Evolutionary conservation across 1,139 yeast genomes (phyloP), one percentile per base, ranked within the genome.

Genomic region (Suhomyces guaymorum): DNA sequence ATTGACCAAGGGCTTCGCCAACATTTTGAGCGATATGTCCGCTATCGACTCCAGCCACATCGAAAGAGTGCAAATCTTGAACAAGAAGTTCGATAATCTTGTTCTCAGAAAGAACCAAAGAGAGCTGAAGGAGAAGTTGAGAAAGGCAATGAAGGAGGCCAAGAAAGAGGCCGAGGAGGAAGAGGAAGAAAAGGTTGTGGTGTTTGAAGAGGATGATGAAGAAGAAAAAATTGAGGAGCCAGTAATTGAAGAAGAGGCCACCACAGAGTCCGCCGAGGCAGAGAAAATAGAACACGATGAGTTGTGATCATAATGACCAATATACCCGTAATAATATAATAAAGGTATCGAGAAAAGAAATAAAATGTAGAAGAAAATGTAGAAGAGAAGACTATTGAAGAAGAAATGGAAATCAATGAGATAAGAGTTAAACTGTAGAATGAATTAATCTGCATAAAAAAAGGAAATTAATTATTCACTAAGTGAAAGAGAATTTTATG

Each of bases 11-110:
- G 59, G 63, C 16, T 52, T 74, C 11, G 53, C 59, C 12, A 57
- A 58, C 18, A 57, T 77, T 55, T 44, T 61, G 21, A 52, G 53
- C 2, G 67, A 67, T 32, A 49, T 66, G 8, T 32, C 54, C 6
- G 37, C 57, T 3, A 52, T 77, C 24, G 70, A 68, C 40, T 46
- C 48, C 10, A 60, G 62, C 19, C 80, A 76, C 44, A 54, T 55
- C 7, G 66, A 65, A 17, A 63, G 80, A 46, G 47, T 67, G 14
- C 51, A 55, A 7, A 57, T 58, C 7, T 60, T 77, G 47, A 61
- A 61, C 26, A 50, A 54, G 18, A 65, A 63, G 33, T 57, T 61
- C 30, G 59, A 54, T 10, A 65, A 62, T 35, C 54, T 69, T 35
- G 41, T 43, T 43, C 63, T 55, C 40, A 66, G 69, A 55, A 63